Evolutionary conservation across 2,329 filamentous ascomycete species (phyloP).

Genomic region (Pseudopithomyces chartarum): DNA sequence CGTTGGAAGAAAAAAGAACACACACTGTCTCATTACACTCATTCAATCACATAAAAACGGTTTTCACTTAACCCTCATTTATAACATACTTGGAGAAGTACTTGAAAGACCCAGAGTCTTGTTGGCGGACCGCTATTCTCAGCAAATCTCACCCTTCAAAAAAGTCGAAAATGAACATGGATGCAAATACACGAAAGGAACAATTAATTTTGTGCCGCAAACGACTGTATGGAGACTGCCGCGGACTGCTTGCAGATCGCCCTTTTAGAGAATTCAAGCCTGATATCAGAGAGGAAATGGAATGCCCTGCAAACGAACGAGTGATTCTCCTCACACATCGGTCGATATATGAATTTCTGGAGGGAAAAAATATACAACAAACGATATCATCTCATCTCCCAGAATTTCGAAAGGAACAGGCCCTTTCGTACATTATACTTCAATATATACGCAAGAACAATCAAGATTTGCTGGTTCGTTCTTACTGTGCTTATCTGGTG

Average conservation of each 20-base stretch:
- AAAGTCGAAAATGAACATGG: not conserved
- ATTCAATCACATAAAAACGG: too few relatives aligned
- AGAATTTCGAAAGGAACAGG: too few relatives aligned
- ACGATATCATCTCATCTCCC: not conserved
- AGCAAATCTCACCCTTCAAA: not conserved
- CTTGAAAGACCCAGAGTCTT: not conserved
- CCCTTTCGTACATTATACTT: too few relatives aligned
- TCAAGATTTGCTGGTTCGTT: too few relatives aligned
- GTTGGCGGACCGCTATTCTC: not conserved
- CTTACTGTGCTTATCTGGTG: too few relatives aligned
- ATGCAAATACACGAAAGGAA: not conserved
- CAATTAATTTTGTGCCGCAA: not conserved
- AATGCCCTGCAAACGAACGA: not conserved
- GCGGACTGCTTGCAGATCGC: not conserved
- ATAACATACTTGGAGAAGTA: constrained; percentile 1
- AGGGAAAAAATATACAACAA: not conserved
- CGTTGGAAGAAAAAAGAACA: not conserved
- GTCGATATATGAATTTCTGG: not conserved
- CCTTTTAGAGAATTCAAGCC: too few relatives aligned
- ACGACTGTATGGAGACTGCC: not conserved
- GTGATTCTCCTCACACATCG: not conserved
- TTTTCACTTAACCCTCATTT: not conserved
- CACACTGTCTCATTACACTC: constrained; percentile 4
- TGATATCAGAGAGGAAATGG: not conserved
- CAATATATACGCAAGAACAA: too few relatives aligned